Evolutionary conservation across 345 rosid genomes (phyloP).

Genomic region (Arabidopsis thaliana): TAIR10.1 NC_003075.7:13496501-13497000

Average conservation of each 20-base stretch:
- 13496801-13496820: background rate
- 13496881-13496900: constrained; percentile 9
- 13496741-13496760: background rate
- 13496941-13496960: constrained; percentile 15
- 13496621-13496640: constrained; percentile 19
- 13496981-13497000: background rate
- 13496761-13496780: background rate
- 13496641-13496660: constrained; percentile 38
- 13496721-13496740: background rate
- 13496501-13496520: constrained; percentile 25
- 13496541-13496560: constrained; percentile 12
- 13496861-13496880: constrained; percentile 4
- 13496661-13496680: constrained; percentile 23
- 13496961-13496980: constrained; percentile 9
- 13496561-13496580: background rate
- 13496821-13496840: no score
- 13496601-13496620: constrained; percentile 2
- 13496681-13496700: background rate
- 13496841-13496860: background rate
- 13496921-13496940: constrained; percentile 29
- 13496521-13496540: background rate
- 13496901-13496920: background rate
- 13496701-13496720: constrained; percentile 7
- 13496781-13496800: background rate
- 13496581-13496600: constrained; percentile 10